These are phyloP conservation scores for Phytopythium vexans DNA, from an alignment of 352 stramenopile species.

Conservation along the genomic window DNA sequence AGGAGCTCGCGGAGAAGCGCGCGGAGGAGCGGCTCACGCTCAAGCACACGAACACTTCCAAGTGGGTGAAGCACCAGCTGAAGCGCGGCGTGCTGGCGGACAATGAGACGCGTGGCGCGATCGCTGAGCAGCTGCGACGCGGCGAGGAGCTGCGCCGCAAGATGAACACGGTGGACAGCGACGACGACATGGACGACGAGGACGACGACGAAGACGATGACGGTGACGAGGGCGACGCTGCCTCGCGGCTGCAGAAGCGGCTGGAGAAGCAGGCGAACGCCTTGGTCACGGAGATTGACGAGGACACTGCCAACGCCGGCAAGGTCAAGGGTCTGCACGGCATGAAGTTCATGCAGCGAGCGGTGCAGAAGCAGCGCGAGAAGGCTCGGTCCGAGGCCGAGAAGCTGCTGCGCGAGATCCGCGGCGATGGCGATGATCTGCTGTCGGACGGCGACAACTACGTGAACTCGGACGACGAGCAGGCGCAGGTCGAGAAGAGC, in stretches of 20 bases:
- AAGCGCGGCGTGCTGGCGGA: slow-evolving; percentile 90
- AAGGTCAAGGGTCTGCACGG: slow-evolving; percentile 88
- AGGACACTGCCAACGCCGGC: slow-evolving; percentile 38
- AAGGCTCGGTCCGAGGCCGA: slow-evolving; percentile 91
- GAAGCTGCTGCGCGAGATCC: slow-evolving; percentile 92
- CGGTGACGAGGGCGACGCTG: slow-evolving; percentile 39
- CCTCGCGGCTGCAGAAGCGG: slow-evolving; percentile 54
- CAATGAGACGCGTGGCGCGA: slow-evolving; percentile 87
- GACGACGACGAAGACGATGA: slow-evolving; percentile 47
- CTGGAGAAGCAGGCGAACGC: slow-evolving; percentile 69
- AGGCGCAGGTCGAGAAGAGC: slow-evolving; percentile 12
- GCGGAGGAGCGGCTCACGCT: slow-evolving; percentile 97
- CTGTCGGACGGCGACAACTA: slow-evolving; percentile 57
- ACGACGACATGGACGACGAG: slow-evolving; percentile 52
- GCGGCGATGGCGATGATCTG: slow-evolving; percentile 72
- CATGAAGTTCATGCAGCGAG: slow-evolving; percentile 98
- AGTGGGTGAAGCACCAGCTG: slow-evolving; percentile 96
- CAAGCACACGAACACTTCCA: slow-evolving; percentile 98
- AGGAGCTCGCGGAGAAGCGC: slow-evolving; percentile 87
- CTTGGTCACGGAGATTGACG: slow-evolving; percentile 74
- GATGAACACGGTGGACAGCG: slow-evolving; percentile 77
- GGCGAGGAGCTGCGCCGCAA: slow-evolving; percentile 94
- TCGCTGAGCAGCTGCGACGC: slow-evolving; percentile 85
- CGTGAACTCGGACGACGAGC: slow-evolving; percentile 42
- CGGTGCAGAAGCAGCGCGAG: slow-evolving; percentile 93